These are phyloP conservation scores for Nannochloropsis oceanica DNA, from an alignment of 108 stramenopile genomes.

Conservation along the genomic window DNA sequence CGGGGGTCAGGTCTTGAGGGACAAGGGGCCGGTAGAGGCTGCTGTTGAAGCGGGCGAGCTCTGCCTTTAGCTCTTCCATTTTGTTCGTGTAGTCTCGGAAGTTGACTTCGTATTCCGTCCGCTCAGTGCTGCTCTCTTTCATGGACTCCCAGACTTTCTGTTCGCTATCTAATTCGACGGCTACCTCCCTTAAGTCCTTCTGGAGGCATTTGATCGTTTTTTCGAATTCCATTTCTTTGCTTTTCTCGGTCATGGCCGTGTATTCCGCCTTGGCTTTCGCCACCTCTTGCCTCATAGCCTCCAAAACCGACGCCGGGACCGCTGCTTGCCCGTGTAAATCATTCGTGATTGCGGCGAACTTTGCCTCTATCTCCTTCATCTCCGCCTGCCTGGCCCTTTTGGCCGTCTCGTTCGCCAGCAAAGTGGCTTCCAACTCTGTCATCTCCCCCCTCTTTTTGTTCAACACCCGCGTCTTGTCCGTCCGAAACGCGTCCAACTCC, in stretches of 20 bases:
- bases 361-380: slow-evolving; percentile 51
- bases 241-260: neutral
- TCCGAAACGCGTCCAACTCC: neutral
- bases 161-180: neutral
- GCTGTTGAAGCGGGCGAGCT: neutral
- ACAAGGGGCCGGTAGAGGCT: neutral
- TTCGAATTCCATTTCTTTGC: neutral
- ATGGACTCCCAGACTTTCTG: neutral
- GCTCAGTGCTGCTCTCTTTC: neutral
- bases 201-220: neutral
- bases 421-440: slow-evolving; percentile 44
- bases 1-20: neutral
- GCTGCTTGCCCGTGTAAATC: neutral
- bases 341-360: slow-evolving; percentile 5
- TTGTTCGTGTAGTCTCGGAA: neutral
- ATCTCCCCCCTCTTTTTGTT: slow-evolving; percentile 50
- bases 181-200: neutral
- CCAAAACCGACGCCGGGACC: neutral
- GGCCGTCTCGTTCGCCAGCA: slow-evolving; percentile 43
- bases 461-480: slow-evolving; percentile 18
- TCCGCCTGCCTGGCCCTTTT: slow-evolving; percentile 51
- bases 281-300: neutral
- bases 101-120: neutral
- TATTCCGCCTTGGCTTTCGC: neutral
- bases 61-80: neutral